Evolutionary conservation across 257 asterid species (phyloP), one percentile per base, ranked within the genome.

Genomic region (Perilla frutescens): DNA sequence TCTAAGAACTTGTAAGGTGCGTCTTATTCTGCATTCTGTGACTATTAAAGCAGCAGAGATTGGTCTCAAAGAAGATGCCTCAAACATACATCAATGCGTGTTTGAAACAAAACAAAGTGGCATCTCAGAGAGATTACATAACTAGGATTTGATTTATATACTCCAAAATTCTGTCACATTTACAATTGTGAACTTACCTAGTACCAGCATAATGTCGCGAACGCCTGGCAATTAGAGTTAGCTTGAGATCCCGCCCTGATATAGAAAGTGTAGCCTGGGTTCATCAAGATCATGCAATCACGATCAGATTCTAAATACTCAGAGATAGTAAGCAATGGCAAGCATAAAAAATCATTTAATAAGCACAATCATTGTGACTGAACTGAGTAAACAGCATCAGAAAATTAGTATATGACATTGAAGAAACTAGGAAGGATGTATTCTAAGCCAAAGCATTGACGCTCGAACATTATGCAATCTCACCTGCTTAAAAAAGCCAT

Each of bases 181-280:
- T 26, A 29, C 36, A 48, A 56, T 54, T 66, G 43, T 31, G 47
- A 56, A 50, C 83, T 73, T 63, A 93, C 97, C 98, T 89, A 80
- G 97, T 93, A 57, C 98, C 98, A 83, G 98, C 98, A 87, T 86
- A 89, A 84, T 91, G 96, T 53, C 98, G 88, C 32, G 98, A 93
- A 75, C 98, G 98, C 71, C 98, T 88, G 58, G 93, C 96, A 70
- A 93, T 84, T 8, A 93, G 86, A 48, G 96, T 81, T 81, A 91
- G 79, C 84, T 83, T 85, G 84, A 93, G 84, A 79, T 85, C 84
- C 71, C 91, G 90, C 76, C 96, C 96, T 66, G 96, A 86, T 75
- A 93, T 82, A 13, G 96, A 82, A 50, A 89, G 74, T 44, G 84
- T 86, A 71, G 85, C 91, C 98, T 93, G 86, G 64, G 83, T 68